Base-by-base conservation (phyloP, 2,329 filamentous ascomycete genomes). In the Cucurbitaria berberidis region DNA sequence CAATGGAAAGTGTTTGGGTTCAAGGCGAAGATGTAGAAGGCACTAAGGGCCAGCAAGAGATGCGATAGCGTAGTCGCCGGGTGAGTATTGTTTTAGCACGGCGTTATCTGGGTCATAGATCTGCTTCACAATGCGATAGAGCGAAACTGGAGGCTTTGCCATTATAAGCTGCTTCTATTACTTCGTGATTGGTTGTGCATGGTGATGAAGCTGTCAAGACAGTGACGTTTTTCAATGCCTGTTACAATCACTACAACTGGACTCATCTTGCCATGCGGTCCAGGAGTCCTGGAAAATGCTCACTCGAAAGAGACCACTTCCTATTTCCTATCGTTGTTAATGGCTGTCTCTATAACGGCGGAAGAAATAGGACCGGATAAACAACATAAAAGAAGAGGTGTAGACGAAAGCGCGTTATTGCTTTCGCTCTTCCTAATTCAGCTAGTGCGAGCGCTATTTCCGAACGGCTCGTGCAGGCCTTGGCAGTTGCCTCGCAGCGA, bases 1-100 rank as follows among this genome's bases (percentile, higher is more conserved):
- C 86, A 4, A 83, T 89, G 77, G 76, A 78, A 32, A 82, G 77
- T 34, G 82, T 86, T 3, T 81, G 83, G 71, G 64, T 66, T 32
- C 73, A 79, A 55, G 64, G 63, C 15, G 69, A 72, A 21, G 47
- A 63, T 15, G 64, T 72, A 3, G 43, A 68, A 45, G 67, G 67
- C 19, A 74, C 68, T 10, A 63, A 68, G 19, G 71, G 70, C 2
- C 68, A 74, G 39, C 66, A 73, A 45, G 72, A 73, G 58, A 69
- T 73, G 69, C 52, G 66, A 46, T 72, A 54, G 41, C 27, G n/a
- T 13, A 30, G 22, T 32, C 9, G 22, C n/a, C 18, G 21, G 30
- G 16, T 16, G 5, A 27, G 13, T 27, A 22, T 41, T 36, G 24
- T 39, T 51, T 54, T 46, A 64, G 62, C 62, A 63, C 47, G 61